Conservation (phyloP, 208 protist genomes). For the Kentomonas sorsogonicus region DNA sequence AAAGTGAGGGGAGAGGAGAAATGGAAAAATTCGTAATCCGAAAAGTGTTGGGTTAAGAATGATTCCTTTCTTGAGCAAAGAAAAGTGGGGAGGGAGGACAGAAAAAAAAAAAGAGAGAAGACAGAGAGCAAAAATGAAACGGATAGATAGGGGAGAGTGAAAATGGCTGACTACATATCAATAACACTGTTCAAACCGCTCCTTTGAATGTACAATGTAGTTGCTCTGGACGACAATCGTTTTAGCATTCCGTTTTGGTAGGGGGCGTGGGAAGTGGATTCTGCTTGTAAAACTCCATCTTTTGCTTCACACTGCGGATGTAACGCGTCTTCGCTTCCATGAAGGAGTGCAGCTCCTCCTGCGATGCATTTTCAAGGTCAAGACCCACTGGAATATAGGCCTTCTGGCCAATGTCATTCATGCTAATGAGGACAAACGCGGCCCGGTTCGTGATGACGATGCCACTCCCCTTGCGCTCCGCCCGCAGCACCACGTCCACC, state of each 20-base stretch:
- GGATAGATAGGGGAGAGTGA: too few relatives aligned
- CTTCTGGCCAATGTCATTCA: conserved; percentile 84
- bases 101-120: conserved; percentile 15
- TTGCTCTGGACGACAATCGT: too few relatives aligned
- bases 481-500: conserved; percentile 72
- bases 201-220: too few relatives aligned
- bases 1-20: neutral
- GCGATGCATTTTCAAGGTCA: conserved; percentile 50
- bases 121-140: conserved; percentile 10
- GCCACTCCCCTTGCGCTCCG: conserved; percentile 44
- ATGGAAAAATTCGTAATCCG: neutral
- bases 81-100: conserved; percentile 2
- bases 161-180: too few relatives aligned
- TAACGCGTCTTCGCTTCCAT: conserved; percentile 60
- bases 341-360: conserved; percentile 69
- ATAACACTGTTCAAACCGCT: too few relatives aligned
- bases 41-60: neutral
- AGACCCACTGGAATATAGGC: conserved; percentile 58
- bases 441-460: conserved; percentile 76
- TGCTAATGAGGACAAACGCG: conserved; percentile 81
- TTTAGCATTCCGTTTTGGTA: too few relatives aligned
- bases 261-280: too few relatives aligned
- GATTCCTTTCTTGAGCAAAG: neutral
- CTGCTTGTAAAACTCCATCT: conserved; percentile 15
- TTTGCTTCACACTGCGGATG: conserved; percentile 28